Evolutionary conservation across 116 monocot genomes (phyloP), one percentile per base, ranked within the genome.

Genomic region (Zostera marina): DNA sequence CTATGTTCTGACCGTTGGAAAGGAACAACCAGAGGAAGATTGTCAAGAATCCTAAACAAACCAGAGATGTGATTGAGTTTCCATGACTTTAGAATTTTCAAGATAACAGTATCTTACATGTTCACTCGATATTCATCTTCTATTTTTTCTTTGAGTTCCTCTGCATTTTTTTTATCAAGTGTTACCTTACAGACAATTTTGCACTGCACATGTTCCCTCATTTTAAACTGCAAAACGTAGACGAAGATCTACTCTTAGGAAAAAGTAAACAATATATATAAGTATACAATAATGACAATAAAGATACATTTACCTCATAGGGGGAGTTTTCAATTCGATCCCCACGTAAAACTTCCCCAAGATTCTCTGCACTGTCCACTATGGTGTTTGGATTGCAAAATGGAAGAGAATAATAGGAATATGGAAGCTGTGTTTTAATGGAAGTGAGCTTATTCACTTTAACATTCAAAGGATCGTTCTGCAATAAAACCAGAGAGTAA

Each of bases 371-470:
- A 67, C 87, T 93, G 67, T 93, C 92, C 47, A 93, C 67, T 66
- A 93, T 77, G 32, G 42, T 61, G 8, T 79, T 56, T 41, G 85
- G 94, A 48, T 54, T 66, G 47, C 94, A 88, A 65, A 72, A 94
- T 39, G 88, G 88, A 19, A 94, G 81, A 61, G 84, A 84, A 73
- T 93, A 93, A 53, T 81, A 87, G 39, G 92, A 78, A 67, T 87
- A 92, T 42, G 92, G 92, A 54, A 92, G 87, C 25, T 87, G 88
- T 14, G 84, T 84, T 74, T 84, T 88, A 47, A 57, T 88, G 41
- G 93, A 88, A 52, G 81, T 71, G 49, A 93, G 71, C 47, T 93
- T 93, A 74, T 93, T 93, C 62, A 93, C 93, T 73, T 93, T 93
- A 60, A 88, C 93, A 17, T 20, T 47, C 48, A 93, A 67, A 13